Base-by-base conservation (phyloP, 2,329 filamentous ascomycete species). In the Emydomyces testavorans region DNA sequence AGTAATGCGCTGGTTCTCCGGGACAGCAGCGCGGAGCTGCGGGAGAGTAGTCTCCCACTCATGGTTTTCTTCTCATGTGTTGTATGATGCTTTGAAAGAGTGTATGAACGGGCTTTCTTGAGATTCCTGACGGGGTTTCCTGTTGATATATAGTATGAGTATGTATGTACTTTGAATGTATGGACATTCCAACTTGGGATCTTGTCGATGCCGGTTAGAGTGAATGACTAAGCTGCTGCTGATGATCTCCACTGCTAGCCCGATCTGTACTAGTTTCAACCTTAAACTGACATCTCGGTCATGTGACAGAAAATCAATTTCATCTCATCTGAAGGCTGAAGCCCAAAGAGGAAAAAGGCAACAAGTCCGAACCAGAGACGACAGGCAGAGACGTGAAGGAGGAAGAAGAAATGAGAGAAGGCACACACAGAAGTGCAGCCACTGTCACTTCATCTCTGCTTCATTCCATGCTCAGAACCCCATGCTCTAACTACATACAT, bases 41-140 rank as follows among this genome's bases (percentile, higher is more conserved):
- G 79, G 66, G 83, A 81, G 68, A 89, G 73, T 60, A 85, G 78
- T 75, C 83, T 81, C 73, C 77, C 79, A 71, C 78, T 83, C 80
- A 83, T 83, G 60, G 62, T 69, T 66, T 48, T 58, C 55, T 60
- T 62, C 58, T 61, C 65, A 69, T 67, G 58, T 42, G 50, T 44
- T 26, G n/a, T 6, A 26, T 40, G 20, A 24, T 34, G 24, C n/a
- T n/a, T n/a, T n/a, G n/a, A n/a, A n/a, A n/a, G n/a, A n/a, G n/a
- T n/a, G n/a, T n/a, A n/a, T n/a, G n/a, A n/a, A n/a, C n/a, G n/a
- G n/a, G n/a, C n/a, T n/a, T n/a, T n/a, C n/a, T n/a, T n/a, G n/a
- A n/a, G n/a, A n/a, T n/a, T n/a, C n/a, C n/a, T n/a, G n/a, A n/a
- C n/a, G n/a, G n/a, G n/a, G n/a, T n/a, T n/a, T n/a, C n/a, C n/a